Base-by-base conservation (phyloP, 176 grass and related monocot species). In the Neostapfia colusana region DNA sequence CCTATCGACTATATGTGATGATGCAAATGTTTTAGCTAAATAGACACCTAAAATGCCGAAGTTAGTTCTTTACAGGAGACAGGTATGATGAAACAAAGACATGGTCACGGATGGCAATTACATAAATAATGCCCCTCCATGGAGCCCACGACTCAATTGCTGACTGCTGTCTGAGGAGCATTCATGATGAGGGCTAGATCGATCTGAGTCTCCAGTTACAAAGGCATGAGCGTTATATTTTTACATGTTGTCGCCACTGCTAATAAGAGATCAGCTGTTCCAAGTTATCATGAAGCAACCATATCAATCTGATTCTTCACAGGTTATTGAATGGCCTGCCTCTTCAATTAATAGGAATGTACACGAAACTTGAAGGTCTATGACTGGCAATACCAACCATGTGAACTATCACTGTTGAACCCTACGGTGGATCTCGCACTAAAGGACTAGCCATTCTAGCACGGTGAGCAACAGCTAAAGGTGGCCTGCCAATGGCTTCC, bases 401-500 rank as follows among this genome's bases (percentile, higher is more conserved):
- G 55, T 74, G 28, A 43, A 56, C 40, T 54, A 68, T 69, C 49
- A 17, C 60, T 57, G 46, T 54, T 73, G 69, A 74, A 62, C 65
- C 43, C 82, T 89, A 91, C 45, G 70, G 63, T 75, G 75, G 75
- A 83, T 90, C 76, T 57, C 74, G 82, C 58, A 85, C 68, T 13
- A 79, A 77, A 83, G 86, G 86, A 57, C 72, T 89, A 72, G 84
- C 62, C 88, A 93, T 87, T 88, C 86, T 72, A 79, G 83, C 72
- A 62, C 74, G 84, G 46, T 91, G 85, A 77, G 71, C 46, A 45
- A 57, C 63, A 48, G 69, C 63, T 43, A 78, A 38, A 70, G 84
- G 88, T 78, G 89, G 72, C 85, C 89, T 94, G 21, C 95, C 89
- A 63, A 99, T 71, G 74, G 89, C 91, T 89, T 99, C 95, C 85